Conservation (phyloP, 2,329 filamentous ascomycete genomes). For the Lachnellula cervina region DNA sequence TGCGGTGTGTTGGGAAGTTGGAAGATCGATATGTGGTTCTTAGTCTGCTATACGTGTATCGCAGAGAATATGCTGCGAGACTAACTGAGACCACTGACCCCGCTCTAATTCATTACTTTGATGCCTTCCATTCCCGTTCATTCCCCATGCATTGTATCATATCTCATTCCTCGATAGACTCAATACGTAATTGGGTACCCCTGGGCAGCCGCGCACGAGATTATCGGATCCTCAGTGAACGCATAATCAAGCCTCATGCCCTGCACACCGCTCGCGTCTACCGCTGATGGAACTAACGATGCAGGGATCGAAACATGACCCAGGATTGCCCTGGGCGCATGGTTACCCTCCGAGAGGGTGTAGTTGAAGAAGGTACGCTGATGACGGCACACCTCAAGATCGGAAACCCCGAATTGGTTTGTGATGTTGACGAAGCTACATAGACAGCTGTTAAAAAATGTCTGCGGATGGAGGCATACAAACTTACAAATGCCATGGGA, state of each 20-base stretch:
- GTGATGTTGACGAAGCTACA: neutral
- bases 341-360: neutral
- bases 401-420: neutral
- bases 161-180: neutral
- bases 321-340: neutral
- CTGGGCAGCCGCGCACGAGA: neutral
- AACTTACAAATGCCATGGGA: neutral
- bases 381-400: neutral
- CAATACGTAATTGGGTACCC: neutral
- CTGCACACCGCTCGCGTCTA: neutral
- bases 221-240: neutral
- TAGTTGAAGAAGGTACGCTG: neutral
- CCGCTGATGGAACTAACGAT: neutral
- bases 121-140: too few species aligned
- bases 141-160: too few species aligned
- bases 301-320: neutral
- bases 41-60: too few species aligned
- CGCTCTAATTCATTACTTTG: too few species aligned
- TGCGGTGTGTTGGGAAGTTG: too few species aligned
- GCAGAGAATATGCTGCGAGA: too few species aligned
- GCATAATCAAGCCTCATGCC: neutral
- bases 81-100: too few species aligned
- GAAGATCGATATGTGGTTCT: too few species aligned
- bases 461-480: neutral
- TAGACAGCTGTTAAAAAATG: neutral